These are phyloP conservation scores for Trichoderma sp. DNA, from an alignment of 2,329 filamentous ascomycete genomes.

Conservation along the genomic window DNA sequence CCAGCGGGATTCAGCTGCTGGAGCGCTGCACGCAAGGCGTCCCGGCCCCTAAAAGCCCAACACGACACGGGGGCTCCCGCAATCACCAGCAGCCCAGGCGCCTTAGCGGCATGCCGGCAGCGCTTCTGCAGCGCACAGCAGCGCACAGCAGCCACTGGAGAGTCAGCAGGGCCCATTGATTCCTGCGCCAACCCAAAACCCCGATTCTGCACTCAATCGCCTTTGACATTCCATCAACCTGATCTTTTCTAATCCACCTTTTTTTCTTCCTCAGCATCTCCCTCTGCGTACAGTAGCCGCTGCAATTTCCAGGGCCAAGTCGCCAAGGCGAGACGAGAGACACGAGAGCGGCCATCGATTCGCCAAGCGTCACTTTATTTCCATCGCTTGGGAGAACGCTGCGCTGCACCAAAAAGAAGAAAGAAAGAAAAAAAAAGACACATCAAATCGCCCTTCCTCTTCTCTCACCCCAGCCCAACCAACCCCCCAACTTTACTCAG, in stretches of 20 bases:
- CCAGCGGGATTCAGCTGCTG: background rate
- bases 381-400: background rate
- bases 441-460: background rate
- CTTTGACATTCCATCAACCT: background rate
- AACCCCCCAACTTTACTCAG: conserved; percentile 9
- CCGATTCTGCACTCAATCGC: background rate
- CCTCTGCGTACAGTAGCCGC: background rate
- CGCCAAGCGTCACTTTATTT: background rate
- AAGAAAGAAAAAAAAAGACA: background rate
- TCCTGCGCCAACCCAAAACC: background rate
- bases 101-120: background rate
- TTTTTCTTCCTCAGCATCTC: background rate
- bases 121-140: background rate
- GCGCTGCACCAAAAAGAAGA: background rate
- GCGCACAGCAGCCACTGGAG: background rate
- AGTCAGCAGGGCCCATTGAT: background rate
- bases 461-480: background rate
- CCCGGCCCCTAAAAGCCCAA: background rate
- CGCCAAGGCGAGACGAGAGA: background rate
- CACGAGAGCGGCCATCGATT: background rate
- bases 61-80: background rate
- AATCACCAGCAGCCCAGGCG: background rate
- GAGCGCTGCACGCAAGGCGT: background rate
- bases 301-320: background rate
- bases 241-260: background rate